A percentile compares a stretch with the other conserved stretches of the same genome.
phyloP scores from a whole-genome alignment of 2,329 filamentous ascomycete genomes.

The Aspergillus sp. region DNA sequence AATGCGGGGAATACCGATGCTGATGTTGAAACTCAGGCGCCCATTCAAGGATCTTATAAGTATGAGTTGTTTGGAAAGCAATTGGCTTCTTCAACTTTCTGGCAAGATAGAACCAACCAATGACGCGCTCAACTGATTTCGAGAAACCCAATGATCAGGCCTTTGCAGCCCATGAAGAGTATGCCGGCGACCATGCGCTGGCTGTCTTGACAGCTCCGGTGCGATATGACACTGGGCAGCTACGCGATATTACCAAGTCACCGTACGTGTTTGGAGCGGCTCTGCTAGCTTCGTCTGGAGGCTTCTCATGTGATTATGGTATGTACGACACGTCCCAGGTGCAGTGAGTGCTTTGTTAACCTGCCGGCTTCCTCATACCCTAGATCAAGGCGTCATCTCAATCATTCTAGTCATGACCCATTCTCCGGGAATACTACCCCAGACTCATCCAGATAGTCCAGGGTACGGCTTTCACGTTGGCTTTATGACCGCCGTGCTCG shows the following conservation, averaged over 20 bases:
- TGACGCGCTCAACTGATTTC: neutral
- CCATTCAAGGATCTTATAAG: no score
- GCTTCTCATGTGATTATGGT: constrained; percentile 45
- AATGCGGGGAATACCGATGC: no score
- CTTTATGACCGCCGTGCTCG: constrained; percentile 48
- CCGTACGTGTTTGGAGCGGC: constrained; percentile 46
- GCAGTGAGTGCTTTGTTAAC: no score
- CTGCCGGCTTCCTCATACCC: no score
- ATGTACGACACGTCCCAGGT: neutral
- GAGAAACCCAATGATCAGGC: neutral
- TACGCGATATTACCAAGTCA: constrained; percentile 18
- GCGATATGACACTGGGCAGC: constrained; percentile 3
- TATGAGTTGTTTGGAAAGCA: no score
- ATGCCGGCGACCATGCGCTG: neutral
- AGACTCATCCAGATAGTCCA: constrained; percentile 35
- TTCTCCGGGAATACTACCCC: constrained; percentile 43
- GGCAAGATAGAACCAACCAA: no score
- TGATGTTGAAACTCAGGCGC: no score
- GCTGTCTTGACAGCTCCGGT: neutral
- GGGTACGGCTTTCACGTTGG: constrained; percentile 30
- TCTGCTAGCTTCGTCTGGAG: constrained; percentile 44
- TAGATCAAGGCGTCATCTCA: constrained; percentile 33
- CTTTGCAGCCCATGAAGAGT: neutral
- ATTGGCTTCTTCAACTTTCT: no score
- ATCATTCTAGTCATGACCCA: constrained; percentile 49